Evolutionary conservation across 2,329 filamentous ascomycete genomes (phyloP).

Genomic region (Sporothrix dimorphospora): DNA sequence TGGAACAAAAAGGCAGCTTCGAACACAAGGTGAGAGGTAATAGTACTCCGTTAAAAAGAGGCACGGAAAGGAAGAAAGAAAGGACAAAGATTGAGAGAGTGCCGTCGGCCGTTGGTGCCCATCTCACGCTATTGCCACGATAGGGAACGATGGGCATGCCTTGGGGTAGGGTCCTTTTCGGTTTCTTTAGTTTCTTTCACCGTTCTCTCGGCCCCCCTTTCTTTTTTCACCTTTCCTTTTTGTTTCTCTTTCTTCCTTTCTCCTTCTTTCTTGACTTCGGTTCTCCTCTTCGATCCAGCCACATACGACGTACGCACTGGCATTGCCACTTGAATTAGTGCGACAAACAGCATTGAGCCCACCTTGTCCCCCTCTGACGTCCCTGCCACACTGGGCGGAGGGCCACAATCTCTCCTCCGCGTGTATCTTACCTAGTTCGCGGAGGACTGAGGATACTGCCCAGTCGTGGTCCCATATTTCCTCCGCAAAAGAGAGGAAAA

Average conservation of each 20-base stretch:
- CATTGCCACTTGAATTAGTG: constrained; percentile 26
- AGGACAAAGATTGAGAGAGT: constrained; percentile 1
- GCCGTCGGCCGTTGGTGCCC: not conserved
- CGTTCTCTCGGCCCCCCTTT: not conserved
- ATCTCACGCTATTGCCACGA: constrained; percentile 12
- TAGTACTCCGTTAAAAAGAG: not conserved
- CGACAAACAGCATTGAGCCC: constrained; percentile 9
- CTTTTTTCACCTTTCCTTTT: not conserved
- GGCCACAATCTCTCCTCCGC: not conserved
- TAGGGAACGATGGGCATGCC: constrained; percentile 13
- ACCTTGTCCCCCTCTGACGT: constrained; percentile 1
- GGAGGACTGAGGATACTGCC: not conserved
- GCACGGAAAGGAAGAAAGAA: constrained; percentile 3
- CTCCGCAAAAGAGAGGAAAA: not conserved
- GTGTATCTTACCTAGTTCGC: not conserved
- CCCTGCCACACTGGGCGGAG: not conserved
- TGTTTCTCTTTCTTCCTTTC: not conserved
- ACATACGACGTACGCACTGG: constrained; percentile 11
- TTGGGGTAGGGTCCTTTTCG: constrained; percentile 2
- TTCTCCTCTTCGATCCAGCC: constrained; percentile 19
- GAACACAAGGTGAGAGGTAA: not conserved
- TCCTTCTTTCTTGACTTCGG: not conserved
- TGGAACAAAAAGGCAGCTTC: not conserved
- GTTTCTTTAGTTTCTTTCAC: not conserved
- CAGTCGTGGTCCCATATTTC: not conserved